Conservation (phyloP, 1,284 basidiomycete species). For the Heterobasidion occidentale region DNA sequence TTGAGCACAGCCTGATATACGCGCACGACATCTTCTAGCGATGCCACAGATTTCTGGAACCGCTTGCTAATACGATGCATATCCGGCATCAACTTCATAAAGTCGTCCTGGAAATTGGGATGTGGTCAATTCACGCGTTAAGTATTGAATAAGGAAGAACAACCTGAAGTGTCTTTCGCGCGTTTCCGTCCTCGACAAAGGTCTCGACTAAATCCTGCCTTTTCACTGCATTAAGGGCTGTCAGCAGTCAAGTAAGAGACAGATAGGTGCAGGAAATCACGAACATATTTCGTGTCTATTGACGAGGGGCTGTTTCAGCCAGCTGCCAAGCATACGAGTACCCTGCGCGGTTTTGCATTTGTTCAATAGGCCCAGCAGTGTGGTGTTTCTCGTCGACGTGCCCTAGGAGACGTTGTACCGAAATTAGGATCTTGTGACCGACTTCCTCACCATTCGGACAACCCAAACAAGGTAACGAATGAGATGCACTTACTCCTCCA, state of each 20-base stretch:
- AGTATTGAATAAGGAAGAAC: conserved; percentile 8
- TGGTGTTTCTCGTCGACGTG: conserved; percentile 68
- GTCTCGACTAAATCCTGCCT: conserved; percentile 84
- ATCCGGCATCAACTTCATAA: conserved; percentile 89
- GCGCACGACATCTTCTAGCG: conserved; percentile 92
- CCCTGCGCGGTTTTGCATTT: conserved; percentile 97
- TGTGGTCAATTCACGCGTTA: neutral
- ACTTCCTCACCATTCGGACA: neutral
- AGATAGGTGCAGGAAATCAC: conserved; percentile 22
- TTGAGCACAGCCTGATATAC: conserved; percentile 86
- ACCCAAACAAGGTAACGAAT: neutral
- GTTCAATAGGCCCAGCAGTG: conserved; percentile 85
- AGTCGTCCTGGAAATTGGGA: conserved; percentile 58
- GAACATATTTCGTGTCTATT: conserved; percentile 89
- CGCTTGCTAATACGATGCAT: conserved; percentile 90
- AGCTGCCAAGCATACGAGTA: conserved; percentile 82
- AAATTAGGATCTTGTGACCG: neutral
- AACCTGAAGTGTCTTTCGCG: conserved; percentile 70
- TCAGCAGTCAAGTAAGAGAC: conserved; percentile 4
- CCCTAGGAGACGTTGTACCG: conserved; percentile 23
- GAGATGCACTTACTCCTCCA: conserved; percentile 23
- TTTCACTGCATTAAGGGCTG: conserved; percentile 41
- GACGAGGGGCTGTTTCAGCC: conserved; percentile 96
- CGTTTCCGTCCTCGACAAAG: conserved; percentile 75
- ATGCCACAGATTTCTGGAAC: conserved; percentile 81